Base-by-base conservation (phyloP, 2,329 filamentous ascomycete genomes). In the Acrocalymma vagum region DNA sequence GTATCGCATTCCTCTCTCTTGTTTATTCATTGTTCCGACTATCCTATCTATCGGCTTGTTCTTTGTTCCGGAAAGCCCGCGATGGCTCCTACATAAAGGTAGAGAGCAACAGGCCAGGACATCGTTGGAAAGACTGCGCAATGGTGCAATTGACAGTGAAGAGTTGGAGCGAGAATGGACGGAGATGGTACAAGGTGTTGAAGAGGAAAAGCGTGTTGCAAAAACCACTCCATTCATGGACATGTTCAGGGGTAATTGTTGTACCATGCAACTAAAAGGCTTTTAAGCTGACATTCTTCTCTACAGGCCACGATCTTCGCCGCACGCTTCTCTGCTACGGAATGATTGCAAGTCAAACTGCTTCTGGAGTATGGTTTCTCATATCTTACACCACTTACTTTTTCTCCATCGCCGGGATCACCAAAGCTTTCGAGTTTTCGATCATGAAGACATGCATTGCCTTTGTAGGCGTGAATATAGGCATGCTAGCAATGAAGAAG, bases 11-110 rank as follows among this genome's bases (percentile, higher is more conserved):
- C 76, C 77, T 0, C 59, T 80, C 4, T 61, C 75, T 48, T 73
- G 80, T 48, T 78, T 82, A 17, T 75, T 75, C 75, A 54, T 78
- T 29, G 71, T 79, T 6, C 77, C 77, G 0, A 60, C 66, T 6
- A 45, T 78, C 17, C 61, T 79, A 32, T 63, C 70, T 3, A 50
- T 72, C 1, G 73, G 42, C 1, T 24, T 55, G 1, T 38, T 45
- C 14, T 44, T 44, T 42, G 25, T 53, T 2, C 51, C 49, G 3
- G 53, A 58, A 22, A 46, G 39, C 21, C 77, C 77, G 3, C 65
- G 77, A 27, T 79, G 76, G 54, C 58, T 51, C 9, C 34, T 51
- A 3, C 18, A 39, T 6, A 23, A 45, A 15, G 39, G 41, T 9
- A 11, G 45, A 22, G 36, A 38, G 3, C 21, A 38, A 9, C 22